Percentiles rank a stretch among this genome's conserved stretches.
Evolutionary conservation across 1,139 yeast species (phyloP).

Genomic region (Geotrichum fermentans): DNA sequence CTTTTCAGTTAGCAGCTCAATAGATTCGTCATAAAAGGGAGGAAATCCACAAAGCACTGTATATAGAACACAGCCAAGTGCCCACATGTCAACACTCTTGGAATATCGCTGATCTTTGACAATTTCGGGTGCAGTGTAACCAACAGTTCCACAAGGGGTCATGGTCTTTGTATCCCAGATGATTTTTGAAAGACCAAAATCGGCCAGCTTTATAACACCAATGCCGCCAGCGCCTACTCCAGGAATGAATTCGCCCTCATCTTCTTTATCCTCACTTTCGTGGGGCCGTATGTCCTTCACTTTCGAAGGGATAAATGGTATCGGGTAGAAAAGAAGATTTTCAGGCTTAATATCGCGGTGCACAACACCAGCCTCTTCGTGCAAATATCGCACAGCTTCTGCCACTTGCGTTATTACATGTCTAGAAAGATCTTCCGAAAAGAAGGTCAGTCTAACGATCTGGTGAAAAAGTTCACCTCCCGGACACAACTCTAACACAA

Average conservation of each 20-base stretch:
- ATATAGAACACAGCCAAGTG: slow-evolving; percentile 86
- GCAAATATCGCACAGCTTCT: slow-evolving; percentile 74
- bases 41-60: slow-evolving; percentile 93
- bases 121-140: slow-evolving; percentile 92
- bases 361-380: slow-evolving; percentile 76
- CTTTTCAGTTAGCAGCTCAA: slow-evolving; percentile 71
- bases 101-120: slow-evolving; percentile 82
- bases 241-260: slow-evolving; percentile 77
- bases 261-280: slow-evolving; percentile 68
- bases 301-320: slow-evolving; percentile 53
- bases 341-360: slow-evolving; percentile 97
- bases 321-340: slow-evolving; percentile 77
- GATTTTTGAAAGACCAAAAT: slow-evolving; percentile 87
- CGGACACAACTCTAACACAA: slow-evolving; percentile 75
- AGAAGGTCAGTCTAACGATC: slow-evolving; percentile 85
- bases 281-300: slow-evolving; percentile 47
- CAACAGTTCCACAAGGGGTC: slow-evolving; percentile 89
- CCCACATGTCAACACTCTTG: slow-evolving; percentile 94
- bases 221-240: slow-evolving; percentile 88
- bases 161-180: slow-evolving; percentile 63
- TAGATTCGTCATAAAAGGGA: slow-evolving; percentile 87
- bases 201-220: slow-evolving; percentile 82
- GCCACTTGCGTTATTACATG: slow-evolving; percentile 85
- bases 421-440: slow-evolving; percentile 76
- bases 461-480: slow-evolving; percentile 97